Evolutionary conservation across 148 eudicot species (phyloP), one percentile per base, ranked within the genome.

Genomic region (Linanthus parryae): DNA sequence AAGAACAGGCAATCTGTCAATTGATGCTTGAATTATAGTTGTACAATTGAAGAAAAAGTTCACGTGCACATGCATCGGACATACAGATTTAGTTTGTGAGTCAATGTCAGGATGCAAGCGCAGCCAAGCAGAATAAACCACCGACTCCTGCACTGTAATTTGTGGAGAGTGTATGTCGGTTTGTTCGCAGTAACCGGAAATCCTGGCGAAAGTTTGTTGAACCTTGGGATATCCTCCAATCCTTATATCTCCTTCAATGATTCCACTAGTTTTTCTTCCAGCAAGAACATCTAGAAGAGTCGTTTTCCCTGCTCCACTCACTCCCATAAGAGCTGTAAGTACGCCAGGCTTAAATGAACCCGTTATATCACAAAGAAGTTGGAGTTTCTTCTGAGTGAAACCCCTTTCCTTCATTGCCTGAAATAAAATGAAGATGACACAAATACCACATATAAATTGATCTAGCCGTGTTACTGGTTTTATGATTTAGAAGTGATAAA

Each of bases 261-360:
- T 61, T 41, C 90, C 90, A 62, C 78, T 67, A 22, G 83, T 82
- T 68, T 86, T 86, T 69, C 90, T 75, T 48, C 95, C 84, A 33
- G 95, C 33, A 34, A 87, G 77, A 68, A 83, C 88, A 70, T 87
- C 91, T n/a, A 87, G 71, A 62, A 83, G 87, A 35, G 95, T 87
- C 2, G 91, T 87, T 59, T 83, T 87, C 5, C 95, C 91, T 54
- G 95, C 91, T 31, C 95, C 87, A 68, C 84, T 87, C 26, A 83
- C 82, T 22, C 91, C 95, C 87, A 83, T 80, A n/a, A 87, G 57
- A 10, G 89, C 89, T 15, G 86, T 74, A 51, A 85, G 81, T 44
- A 79, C 73, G 36, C 95, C 84, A 28, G 95, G 91, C 57, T 72
- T 73, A 21, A 87, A 80, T 38, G 83, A 62, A 47, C 95, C 82